Base-by-base conservation (phyloP, 495 filamentous ascomycete genomes). In the Aspergillus taichungensis region DNA sequence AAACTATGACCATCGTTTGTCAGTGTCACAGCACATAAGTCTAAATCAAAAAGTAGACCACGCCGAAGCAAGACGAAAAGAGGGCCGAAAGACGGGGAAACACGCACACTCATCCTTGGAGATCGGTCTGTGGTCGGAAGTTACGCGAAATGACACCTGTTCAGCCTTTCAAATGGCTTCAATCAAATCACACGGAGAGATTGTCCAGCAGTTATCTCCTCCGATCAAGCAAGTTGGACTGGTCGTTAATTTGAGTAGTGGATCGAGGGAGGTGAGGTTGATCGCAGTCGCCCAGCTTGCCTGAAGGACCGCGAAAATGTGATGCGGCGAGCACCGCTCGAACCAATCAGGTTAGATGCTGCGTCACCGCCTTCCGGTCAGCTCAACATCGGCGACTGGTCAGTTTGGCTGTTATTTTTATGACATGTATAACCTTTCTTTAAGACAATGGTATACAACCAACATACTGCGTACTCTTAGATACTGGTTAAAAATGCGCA, bases 1-100 rank as follows among this genome's bases (percentile, higher is more conserved):
- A 65, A 90, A 84, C 79, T 87, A 54, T 45, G 12, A 27, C 4
- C 14, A 8, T n/a, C 13, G 0, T 39, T 40, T 41, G 54, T 47
- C 57, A 64, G 45, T 24, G 42, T 40, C 39, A 31, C 9, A 24
- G 6, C 11, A 35, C 33, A 36, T n/a, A 5, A 28, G 12, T n/a
- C 13, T 1, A 31, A n/a, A 39, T 30, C 13, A 37, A 32, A n/a
- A 12, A 8, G 9, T 8, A 35, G 30, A 8, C 30, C 14, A 27
- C 2, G 3, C 5, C 18, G 13, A 24, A 30, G 13, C 40, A 30
- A 10, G 28, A 24, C 18, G 10, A 34, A 12, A n/a, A 14, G 10
- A 13, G 11, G 6, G 27, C 13, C 11, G 29, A 35, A 13, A 4
- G 35, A 40, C 32, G 31, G 34, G 40, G 32, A 46, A 38, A 36